Conservation (phyloP, 176 grass and related monocot species). For the Pontederia crassipes region DNA sequence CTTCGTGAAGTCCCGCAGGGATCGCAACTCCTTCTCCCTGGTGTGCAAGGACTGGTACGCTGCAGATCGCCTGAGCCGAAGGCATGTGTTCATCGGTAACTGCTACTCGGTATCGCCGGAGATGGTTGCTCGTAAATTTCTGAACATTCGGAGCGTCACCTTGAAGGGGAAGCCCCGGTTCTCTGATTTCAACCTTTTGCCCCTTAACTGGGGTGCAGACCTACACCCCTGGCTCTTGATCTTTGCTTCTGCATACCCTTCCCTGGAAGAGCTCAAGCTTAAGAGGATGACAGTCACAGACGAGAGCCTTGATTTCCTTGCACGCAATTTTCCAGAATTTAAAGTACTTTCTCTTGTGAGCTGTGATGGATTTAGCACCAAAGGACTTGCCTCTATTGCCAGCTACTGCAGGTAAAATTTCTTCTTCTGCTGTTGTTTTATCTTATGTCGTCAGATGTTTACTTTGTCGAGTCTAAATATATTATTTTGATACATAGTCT, state of each 20-base stretch:
- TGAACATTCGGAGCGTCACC: conserved; percentile 42
- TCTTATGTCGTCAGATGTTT: background rate
- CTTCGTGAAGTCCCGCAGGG: conserved; percentile 51
- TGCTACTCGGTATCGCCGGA: conserved; percentile 68
- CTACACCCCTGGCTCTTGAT: conserved; percentile 46
- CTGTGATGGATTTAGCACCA: conserved; percentile 85
- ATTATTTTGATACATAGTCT: too few species aligned
- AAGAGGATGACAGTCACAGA: conserved; percentile 83
- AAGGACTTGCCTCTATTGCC: conserved; percentile 60
- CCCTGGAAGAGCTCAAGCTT: conserved; percentile 70
- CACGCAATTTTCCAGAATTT: conserved; percentile 52
- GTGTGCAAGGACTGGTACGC: conserved; percentile 75
- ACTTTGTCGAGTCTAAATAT: background rate
- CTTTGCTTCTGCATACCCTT: conserved; percentile 37
- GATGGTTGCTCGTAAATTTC: conserved; percentile 50
- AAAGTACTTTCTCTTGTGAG: conserved; percentile 60
- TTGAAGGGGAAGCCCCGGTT: conserved; percentile 92
- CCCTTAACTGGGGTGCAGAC: conserved; percentile 56
- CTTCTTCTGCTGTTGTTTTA: background rate
- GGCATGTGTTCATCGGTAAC: conserved; percentile 83
- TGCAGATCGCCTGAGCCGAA: conserved; percentile 59
- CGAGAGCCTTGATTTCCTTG: conserved; percentile 44
- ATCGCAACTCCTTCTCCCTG: conserved; percentile 66
- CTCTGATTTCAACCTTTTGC: conserved; percentile 70
- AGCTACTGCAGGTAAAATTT: conserved; percentile 54